Conservation (phyloP, 305 asterid genomes). For the Fraxinus albicans region DNA sequence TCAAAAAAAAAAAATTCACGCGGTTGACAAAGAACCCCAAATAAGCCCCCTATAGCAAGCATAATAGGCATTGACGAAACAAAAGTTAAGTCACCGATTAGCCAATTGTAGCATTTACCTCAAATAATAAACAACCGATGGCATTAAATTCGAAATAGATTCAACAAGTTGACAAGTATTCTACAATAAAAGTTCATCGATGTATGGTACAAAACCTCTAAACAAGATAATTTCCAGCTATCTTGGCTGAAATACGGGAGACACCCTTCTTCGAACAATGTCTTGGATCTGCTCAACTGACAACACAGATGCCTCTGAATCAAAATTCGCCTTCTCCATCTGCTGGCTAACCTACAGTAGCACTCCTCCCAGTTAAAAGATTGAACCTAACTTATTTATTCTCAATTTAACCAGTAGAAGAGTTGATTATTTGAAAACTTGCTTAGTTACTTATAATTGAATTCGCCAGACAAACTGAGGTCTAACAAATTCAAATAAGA, state of each 20-base stretch:
- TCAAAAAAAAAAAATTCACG: no score
- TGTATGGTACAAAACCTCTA: neutral
- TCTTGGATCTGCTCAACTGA: constrained; percentile 64
- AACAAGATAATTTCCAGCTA: constrained; percentile 23
- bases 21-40: no score
- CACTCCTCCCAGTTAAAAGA: neutral
- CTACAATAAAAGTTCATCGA: neutral
- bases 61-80: neutral
- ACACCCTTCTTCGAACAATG: constrained; percentile 60
- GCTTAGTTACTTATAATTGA: neutral
- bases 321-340: constrained; percentile 72
- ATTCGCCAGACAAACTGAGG: neutral
- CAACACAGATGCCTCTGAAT: constrained; percentile 62
- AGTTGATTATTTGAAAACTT: neutral
- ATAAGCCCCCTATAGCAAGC: no score
- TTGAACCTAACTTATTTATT: neutral
- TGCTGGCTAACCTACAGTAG: constrained; percentile 58
- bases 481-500: neutral
- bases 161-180: neutral
- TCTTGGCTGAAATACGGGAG: constrained; percentile 60
- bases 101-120: neutral
- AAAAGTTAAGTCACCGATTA: neutral
- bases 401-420: neutral
- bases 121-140: neutral
- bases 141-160: neutral